These are phyloP conservation scores for Aspergillus proliferans DNA, from an alignment of 2,329 filamentous ascomycete species.

Conservation along the genomic window DNA sequence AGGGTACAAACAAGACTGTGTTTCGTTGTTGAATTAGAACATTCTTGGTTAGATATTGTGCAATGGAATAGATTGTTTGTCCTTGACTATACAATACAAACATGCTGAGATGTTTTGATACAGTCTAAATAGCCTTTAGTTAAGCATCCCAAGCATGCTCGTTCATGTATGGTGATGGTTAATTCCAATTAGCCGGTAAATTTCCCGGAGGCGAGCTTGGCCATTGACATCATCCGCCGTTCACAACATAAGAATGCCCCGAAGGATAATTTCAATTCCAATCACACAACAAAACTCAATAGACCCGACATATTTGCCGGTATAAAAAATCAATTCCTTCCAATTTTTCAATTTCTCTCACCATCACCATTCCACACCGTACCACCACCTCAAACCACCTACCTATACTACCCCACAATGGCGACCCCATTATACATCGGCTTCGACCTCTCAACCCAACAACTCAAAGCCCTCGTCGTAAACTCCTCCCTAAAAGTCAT, in stretches of 20 bases:
- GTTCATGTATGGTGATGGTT: neutral
- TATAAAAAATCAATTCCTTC: neutral
- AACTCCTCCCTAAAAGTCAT: constrained; percentile 73
- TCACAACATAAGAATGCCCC: neutral
- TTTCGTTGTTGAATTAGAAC: too few relatives aligned
- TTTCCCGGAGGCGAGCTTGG: constrained; percentile 11
- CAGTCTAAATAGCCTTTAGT: too few relatives aligned
- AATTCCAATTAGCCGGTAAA: constrained; percentile 16
- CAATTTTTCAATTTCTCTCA: neutral
- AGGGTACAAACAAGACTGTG: neutral
- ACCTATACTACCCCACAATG: constrained; percentile 22
- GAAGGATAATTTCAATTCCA: neutral
- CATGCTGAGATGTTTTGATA: too few relatives aligned
- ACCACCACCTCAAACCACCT: neutral
- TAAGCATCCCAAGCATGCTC: too few relatives aligned
- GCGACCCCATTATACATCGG: constrained; percentile 69
- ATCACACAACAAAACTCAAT: too few relatives aligned
- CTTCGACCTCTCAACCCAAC: constrained; percentile 94
- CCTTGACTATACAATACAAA: too few relatives aligned
- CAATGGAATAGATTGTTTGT: too few relatives aligned
- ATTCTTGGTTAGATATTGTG: too few relatives aligned
- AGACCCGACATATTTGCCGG: too few relatives aligned
- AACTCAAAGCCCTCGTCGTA: constrained; percentile 89
- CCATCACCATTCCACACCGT: constrained; percentile 1
- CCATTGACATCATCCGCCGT: constrained; percentile 3